phyloP scores from a whole-genome alignment of 345 rosid genomes.

The Brassica juncea region DNA sequence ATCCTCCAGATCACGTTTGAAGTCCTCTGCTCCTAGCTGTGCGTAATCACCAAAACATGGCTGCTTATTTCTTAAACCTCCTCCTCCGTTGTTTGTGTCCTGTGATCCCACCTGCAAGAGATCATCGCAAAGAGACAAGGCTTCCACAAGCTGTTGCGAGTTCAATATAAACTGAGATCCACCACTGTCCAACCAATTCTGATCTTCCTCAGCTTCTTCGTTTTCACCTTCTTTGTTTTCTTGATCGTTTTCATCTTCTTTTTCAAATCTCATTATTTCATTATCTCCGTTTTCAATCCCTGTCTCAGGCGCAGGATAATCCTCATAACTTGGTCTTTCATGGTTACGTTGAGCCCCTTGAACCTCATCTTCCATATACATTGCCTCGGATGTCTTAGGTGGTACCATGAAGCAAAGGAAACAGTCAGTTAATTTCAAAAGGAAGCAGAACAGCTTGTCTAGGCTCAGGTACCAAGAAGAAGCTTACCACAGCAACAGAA shows the following conservation, averaged over 20 bases:
- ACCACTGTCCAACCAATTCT: slow-evolving; percentile 83
- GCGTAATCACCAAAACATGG: slow-evolving; percentile 77
- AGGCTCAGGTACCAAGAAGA: background rate
- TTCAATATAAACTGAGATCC: slow-evolving; percentile 70
- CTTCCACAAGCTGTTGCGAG: slow-evolving; percentile 94
- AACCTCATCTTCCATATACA: slow-evolving; percentile 47
- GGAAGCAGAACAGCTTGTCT: slow-evolving; percentile 3
- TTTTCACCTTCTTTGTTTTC: slow-evolving; percentile 35
- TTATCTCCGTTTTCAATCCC: slow-evolving; percentile 34
- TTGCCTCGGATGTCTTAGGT: slow-evolving; percentile 42
- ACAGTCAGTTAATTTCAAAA: background rate
- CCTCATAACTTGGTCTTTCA: slow-evolving; percentile 40
- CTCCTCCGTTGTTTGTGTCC: slow-evolving; percentile 46
- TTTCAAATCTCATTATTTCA: slow-evolving; percentile 33
- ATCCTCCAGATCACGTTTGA: slow-evolving; percentile 86
- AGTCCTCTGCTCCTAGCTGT: slow-evolving; percentile 69
- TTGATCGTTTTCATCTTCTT: slow-evolving; percentile 32
- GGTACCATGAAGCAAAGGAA: background rate
- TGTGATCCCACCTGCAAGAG: slow-evolving; percentile 47
- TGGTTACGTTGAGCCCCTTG: slow-evolving; percentile 42
- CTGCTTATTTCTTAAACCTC: slow-evolving; percentile 46
- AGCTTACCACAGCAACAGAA: slow-evolving; percentile 53
- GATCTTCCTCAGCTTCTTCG: slow-evolving; percentile 50
- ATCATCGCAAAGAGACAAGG: slow-evolving; percentile 81
- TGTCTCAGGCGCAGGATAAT: slow-evolving; percentile 35